A percentile compares a stretch with the other conserved stretches of the same genome.
These are phyloP conservation scores for Nicotiana undulata DNA, from an alignment of 257 asterid genomes.

Conservation along the genomic window DNA sequence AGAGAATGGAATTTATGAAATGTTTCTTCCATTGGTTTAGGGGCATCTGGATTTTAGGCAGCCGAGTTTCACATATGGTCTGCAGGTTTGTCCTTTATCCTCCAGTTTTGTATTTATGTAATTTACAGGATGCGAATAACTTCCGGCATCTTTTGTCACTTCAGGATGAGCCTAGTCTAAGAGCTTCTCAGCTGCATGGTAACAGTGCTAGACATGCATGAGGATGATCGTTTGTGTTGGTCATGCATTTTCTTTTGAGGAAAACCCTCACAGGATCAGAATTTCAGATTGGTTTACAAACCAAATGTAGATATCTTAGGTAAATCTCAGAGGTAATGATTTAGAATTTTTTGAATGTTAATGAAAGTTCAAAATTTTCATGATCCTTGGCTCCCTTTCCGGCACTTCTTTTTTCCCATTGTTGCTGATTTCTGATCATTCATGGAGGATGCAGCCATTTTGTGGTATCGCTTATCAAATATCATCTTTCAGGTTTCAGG, in stretches of 20 bases:
- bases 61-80: constrained; percentile 50
- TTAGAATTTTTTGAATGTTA: not conserved
- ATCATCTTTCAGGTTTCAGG: not conserved
- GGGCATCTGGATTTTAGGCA: constrained; percentile 88
- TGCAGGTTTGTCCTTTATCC: constrained; percentile 54
- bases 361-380: not conserved
- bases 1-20: not conserved
- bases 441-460: not conserved
- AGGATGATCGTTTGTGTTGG: constrained; percentile 14
- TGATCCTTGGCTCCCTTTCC: not conserved
- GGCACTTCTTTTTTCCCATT: not conserved
- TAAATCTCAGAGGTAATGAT: not conserved
- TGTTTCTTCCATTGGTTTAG: constrained; percentile 29
- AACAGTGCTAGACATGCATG: constrained; percentile 48
- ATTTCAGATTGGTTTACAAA: not conserved
- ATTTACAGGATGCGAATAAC: not conserved
- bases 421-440: not conserved
- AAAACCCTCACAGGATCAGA: not conserved
- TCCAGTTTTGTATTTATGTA: not conserved
- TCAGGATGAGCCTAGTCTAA: constrained; percentile 70
- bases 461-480: not conserved
- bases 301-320: not conserved
- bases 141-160: constrained; percentile 2
- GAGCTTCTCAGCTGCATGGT: constrained; percentile 52
- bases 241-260: not conserved